These are phyloP conservation scores for Xylaria sp. DNA, from an alignment of 2,329 filamentous ascomycete genomes.

Conservation along the genomic window DNA sequence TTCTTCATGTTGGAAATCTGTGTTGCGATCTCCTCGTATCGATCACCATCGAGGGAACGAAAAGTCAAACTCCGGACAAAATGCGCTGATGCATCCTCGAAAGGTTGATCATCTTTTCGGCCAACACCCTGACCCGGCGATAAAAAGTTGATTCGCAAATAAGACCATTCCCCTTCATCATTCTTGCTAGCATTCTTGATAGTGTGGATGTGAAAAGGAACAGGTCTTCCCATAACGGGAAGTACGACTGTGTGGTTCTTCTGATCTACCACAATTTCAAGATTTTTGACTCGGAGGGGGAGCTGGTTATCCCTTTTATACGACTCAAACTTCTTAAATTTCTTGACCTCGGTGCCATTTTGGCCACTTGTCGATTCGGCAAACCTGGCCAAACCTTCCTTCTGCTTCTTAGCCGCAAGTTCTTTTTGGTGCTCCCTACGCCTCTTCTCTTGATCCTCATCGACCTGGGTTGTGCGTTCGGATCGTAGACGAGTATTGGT, in stretches of 20 bases:
- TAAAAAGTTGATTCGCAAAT: conserved; percentile 95
- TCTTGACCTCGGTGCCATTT: conserved; percentile 94
- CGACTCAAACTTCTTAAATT: conserved; percentile 98
- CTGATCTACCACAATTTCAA: conserved; percentile 88
- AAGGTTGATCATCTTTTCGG: conserved; percentile 95
- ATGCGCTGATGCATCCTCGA: conserved; percentile 94
- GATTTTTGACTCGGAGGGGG: conserved; percentile 81
- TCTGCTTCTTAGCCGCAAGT: conserved; percentile 85
- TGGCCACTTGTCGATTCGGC: conserved; percentile 84
- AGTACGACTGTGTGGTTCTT: conserved; percentile 92
- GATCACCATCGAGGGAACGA: conserved; percentile 86
- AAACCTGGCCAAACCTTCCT: conserved; percentile 86
- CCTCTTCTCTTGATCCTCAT: conserved; percentile 88
- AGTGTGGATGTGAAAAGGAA: conserved; percentile 96
- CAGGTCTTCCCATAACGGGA: conserved; percentile 95
- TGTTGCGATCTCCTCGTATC: conserved; percentile 89
- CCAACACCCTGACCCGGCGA: conserved; percentile 97
- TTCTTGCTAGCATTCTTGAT: conserved; percentile 99
- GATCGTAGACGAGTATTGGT: conserved; percentile 92
- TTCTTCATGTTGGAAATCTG: conserved; percentile 98
- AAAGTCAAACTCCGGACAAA: conserved; percentile 97
- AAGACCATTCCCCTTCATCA: conserved; percentile 93
- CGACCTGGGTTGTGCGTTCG: conserved; percentile 86
- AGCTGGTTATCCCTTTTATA: conserved; percentile 98
- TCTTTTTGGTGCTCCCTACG: conserved; percentile 94